Base-by-base conservation (phyloP, 78 protist genomes). In the Salpingoeca rosetta region DNA sequence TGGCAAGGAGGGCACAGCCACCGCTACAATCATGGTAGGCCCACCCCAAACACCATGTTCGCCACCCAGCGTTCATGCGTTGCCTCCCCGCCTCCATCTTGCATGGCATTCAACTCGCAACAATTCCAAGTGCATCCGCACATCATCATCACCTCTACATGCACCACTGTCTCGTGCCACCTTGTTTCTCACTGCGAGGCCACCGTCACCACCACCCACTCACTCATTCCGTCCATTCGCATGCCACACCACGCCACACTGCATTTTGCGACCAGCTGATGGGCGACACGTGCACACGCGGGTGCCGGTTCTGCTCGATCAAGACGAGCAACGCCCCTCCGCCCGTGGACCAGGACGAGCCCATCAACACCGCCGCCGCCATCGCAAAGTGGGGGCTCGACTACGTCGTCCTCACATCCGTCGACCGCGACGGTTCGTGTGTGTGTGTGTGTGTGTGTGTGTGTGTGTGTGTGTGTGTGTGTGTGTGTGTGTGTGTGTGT, bases 231-330 rank as follows among this genome's bases (percentile, higher is more conserved):
- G n/a, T n/a, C n/a, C n/a, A n/a, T n/a, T n/a, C n/a, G n/a, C n/a
- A n/a, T n/a, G n/a, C n/a, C n/a, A n/a, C n/a, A n/a, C n/a, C n/a
- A n/a, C n/a, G n/a, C n/a, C n/a, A n/a, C n/a, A n/a, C n/a, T n/a
- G n/a, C n/a, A n/a, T n/a, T n/a, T n/a, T n/a, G n/a, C n/a, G n/a
- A n/a, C n/a, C 76, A 83, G 90, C 56, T 95, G 38, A 86, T 96
- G 94, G 98, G 98, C 36, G 96, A 94, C 86, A 87, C 91, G 22
- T 96, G 98, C 91, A 96, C 98, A 0, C 87, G 98, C 0, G 98
- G 90, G 10, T 96, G 98, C 91, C 91, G 93, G 22, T 96, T 96
- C 89, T 96, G 98, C 88, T 81, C 96, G n/a, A 91, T 96, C 41
- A 93, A 91, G 87, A 94, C 96, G 17, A 43, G 51, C 79, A 43